Conservation (phyloP, 2,329 filamentous ascomycete species). For the Ramularia endophylla region DNA sequence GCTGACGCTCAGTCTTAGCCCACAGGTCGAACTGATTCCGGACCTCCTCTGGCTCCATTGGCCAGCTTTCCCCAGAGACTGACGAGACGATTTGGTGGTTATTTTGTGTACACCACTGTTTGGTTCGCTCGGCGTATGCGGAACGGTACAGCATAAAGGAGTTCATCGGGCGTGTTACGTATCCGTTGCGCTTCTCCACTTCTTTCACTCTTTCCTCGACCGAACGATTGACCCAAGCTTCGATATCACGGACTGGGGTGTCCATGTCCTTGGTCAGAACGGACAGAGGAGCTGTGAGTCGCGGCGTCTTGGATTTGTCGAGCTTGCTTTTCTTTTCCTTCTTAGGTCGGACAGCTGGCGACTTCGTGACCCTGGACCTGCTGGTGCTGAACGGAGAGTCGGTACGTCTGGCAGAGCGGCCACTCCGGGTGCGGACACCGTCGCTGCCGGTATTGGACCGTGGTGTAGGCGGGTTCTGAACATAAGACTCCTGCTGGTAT, state of each 20-base stretch:
- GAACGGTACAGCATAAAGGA: constrained; percentile 98
- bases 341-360: constrained; percentile 32
- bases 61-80: constrained; percentile 83
- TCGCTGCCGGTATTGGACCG: constrained; percentile 39
- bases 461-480: constrained; percentile 39
- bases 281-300: constrained; percentile 63
- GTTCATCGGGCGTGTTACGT: constrained; percentile 91
- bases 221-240: constrained; percentile 68
- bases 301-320: constrained; percentile 45
- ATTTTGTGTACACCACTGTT: constrained; percentile 72
- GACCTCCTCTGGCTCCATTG: constrained; percentile 66
- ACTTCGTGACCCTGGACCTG: constrained; percentile 29
- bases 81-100: constrained; percentile 92
- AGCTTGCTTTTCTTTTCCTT: constrained; percentile 41
- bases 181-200: constrained; percentile 64
- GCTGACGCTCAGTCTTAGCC: constrained; percentile 73
- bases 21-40: constrained; percentile 70
- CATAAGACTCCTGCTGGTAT: constrained; percentile 22
- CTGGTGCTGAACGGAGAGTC: constrained; percentile 32
- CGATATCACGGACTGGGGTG: constrained; percentile 70
- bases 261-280: constrained; percentile 59
- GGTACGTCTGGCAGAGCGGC: constrained; percentile 29
- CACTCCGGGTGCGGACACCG: constrained; percentile 36
- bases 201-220: constrained; percentile 61
- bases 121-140: constrained; percentile 80